Percentiles rank a stretch among this genome's conserved stretches.
phyloP scores from a whole-genome alignment of 2,329 filamentous ascomycete genomes.

The Aspergillus candidus region DNA sequence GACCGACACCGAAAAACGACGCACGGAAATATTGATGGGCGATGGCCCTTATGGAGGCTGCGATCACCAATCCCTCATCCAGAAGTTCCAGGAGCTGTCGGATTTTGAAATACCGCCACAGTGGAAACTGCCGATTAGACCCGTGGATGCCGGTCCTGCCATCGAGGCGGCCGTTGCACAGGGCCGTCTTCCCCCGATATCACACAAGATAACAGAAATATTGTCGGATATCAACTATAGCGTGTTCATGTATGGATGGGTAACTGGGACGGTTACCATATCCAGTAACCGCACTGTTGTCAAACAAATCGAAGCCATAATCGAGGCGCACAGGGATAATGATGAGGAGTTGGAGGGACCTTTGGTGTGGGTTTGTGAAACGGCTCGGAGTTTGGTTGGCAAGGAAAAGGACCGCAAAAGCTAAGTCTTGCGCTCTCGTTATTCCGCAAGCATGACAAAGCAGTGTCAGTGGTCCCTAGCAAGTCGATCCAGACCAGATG shows the following conservation, averaged over 20 bases:
- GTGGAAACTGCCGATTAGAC: constrained; percentile 57
- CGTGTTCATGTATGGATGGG: constrained; percentile 69
- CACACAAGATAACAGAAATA: constrained; percentile 37
- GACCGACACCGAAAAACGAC: constrained; percentile 53
- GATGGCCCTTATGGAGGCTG: constrained; percentile 34
- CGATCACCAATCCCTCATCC: constrained; percentile 27
- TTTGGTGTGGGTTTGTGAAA: constrained; percentile 59
- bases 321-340: constrained; percentile 48
- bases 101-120: constrained; percentile 48
- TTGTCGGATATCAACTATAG: constrained; percentile 60
- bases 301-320: constrained; percentile 56
- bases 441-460: not conserved
- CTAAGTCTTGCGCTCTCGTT: constrained; percentile 11
- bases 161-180: constrained; percentile 27
- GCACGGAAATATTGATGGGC: constrained; percentile 55
- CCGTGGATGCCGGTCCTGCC: constrained; percentile 46
- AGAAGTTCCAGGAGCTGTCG: constrained; percentile 43
- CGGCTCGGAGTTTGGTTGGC: constrained; percentile 60
- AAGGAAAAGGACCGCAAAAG: constrained; percentile 51
- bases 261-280: constrained; percentile 56
- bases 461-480: too few species aligned
- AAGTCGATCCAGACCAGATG: too few species aligned
- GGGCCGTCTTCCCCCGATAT: constrained; percentile 43
- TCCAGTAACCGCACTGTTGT: constrained; percentile 65
- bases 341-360: constrained; percentile 52